Conservation (phyloP, 2,329 filamentous ascomycete genomes). For the Pseudogymnoascus sp. region DNA sequence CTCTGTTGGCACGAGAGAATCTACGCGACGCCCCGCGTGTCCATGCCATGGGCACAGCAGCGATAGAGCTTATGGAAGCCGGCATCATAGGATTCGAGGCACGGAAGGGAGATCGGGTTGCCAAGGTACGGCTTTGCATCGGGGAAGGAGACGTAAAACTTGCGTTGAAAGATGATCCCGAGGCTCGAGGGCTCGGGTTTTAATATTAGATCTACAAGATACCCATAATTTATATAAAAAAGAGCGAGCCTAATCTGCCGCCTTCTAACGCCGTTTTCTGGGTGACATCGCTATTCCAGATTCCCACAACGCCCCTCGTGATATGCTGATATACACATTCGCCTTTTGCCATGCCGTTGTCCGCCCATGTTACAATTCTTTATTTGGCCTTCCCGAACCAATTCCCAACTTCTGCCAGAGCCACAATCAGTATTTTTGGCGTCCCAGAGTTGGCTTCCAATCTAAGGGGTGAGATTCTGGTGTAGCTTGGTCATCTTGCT, state of each 20-base stretch:
- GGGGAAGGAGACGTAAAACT: slow-evolving; percentile 85
- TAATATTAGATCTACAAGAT: slow-evolving; percentile 14
- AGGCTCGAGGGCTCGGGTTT: slow-evolving; percentile 54
- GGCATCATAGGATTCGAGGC: slow-evolving; percentile 81
- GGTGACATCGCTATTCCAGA: slow-evolving; percentile 8
- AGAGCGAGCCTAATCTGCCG: slow-evolving; percentile 6
- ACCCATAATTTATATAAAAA: slow-evolving; percentile 4
- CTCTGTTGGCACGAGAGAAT: slow-evolving; percentile 19
- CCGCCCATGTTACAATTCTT: background rate
- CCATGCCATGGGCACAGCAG: slow-evolving; percentile 59
- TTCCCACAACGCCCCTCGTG: background rate
- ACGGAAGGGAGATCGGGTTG: slow-evolving; percentile 72
- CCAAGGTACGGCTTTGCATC: slow-evolving; percentile 76
- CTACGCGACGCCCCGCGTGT: slow-evolving; percentile 37
- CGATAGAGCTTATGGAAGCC: slow-evolving; percentile 75
- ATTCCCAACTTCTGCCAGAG: background rate
- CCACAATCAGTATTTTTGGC: slow-evolving; percentile 59
- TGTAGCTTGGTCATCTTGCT: slow-evolving; percentile 82
- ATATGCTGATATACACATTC: slow-evolving; percentile 9
- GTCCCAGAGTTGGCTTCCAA: slow-evolving; percentile 76
- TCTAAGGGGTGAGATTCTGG: slow-evolving; percentile 85
- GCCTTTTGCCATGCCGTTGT: background rate
- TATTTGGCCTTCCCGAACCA: background rate
- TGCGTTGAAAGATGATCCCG: slow-evolving; percentile 79
- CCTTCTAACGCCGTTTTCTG: slow-evolving; percentile 7